These are phyloP conservation scores for Kwoniella shandongensis DNA, from an alignment of 768 basidiomycete species.

Conservation along the genomic window DNA sequence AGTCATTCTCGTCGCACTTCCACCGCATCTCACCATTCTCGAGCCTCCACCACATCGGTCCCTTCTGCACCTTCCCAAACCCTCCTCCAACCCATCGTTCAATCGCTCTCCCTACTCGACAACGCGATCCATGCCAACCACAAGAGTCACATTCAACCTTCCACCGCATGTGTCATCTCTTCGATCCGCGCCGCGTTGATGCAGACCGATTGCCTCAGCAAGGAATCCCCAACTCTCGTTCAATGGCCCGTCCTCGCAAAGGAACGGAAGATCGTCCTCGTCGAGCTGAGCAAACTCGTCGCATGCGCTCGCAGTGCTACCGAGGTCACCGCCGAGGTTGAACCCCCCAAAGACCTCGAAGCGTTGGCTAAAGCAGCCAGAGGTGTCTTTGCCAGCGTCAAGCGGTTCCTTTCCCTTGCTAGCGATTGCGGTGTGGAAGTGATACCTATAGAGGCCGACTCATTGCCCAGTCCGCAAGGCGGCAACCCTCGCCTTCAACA, in stretches of 20 bases:
- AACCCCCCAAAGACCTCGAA: constrained; percentile 24
- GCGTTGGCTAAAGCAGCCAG: constrained; percentile 55
- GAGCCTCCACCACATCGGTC: constrained; percentile 48
- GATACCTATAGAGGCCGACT: constrained; percentile 20
- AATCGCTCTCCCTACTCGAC: constrained; percentile 80
- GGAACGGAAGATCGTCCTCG: constrained; percentile 78
- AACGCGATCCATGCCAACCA: constrained; percentile 77
- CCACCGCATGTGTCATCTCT: constrained; percentile 90
- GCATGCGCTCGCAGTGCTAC: constrained; percentile 42
- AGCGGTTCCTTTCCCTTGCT: constrained; percentile 65
- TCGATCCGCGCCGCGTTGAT: constrained; percentile 84
- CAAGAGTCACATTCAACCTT: constrained; percentile 82
- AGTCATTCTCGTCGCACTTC: constrained; percentile 26
- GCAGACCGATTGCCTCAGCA: constrained; percentile 76
- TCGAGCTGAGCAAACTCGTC: constrained; percentile 77
- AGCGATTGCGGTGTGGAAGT: constrained; percentile 52
- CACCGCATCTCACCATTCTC: constrained; percentile 27
- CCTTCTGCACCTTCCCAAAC: constrained; percentile 67
- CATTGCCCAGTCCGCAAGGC: constrained; percentile 1
- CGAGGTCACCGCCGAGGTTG: constrained; percentile 7
- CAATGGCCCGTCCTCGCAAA: constrained; percentile 66
- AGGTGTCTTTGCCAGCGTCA: constrained; percentile 76
- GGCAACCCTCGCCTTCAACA: constrained; percentile 34
- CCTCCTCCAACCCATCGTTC: constrained; percentile 78
- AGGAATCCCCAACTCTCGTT: constrained; percentile 73